Evolutionary conservation across 768 basidiomycete genomes (phyloP).

Genomic region (Auriscalpium vulgare): DNA sequence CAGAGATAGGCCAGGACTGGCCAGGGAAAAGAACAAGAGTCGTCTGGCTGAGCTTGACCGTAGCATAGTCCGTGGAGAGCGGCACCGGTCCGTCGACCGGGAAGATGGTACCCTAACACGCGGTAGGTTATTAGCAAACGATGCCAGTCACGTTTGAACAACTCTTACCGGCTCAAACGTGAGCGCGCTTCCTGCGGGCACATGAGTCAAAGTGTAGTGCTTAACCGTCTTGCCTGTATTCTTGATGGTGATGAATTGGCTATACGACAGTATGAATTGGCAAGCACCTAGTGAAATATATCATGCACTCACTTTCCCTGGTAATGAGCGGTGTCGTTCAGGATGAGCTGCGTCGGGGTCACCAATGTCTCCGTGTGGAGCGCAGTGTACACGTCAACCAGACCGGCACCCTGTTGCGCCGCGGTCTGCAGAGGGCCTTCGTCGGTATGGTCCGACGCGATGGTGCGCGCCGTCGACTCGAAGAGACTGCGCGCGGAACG

Average conservation of each 20-base stretch:
- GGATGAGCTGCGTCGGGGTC: conserved; percentile 44
- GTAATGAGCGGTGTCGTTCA: conserved; percentile 60
- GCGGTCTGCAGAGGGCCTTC: conserved; percentile 43
- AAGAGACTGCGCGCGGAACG: not conserved
- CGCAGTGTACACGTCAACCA: conserved; percentile 43
- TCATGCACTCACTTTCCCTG: conserved; percentile 28
- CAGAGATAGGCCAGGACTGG: conserved; percentile 31
- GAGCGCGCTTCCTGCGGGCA: conserved; percentile 48
- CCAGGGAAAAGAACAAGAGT: conserved; percentile 40
- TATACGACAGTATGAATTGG: conserved; percentile 10
- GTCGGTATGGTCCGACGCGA: conserved; percentile 27
- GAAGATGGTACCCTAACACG: conserved; percentile 31
- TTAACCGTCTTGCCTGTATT: conserved; percentile 40
- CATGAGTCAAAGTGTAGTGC: conserved; percentile 40
- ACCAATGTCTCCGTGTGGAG: conserved; percentile 44
- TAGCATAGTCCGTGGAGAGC: conserved; percentile 36
- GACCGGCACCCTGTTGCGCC: conserved; percentile 46
- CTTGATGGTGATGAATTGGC: conserved; percentile 41
- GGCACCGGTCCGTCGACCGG: conserved; percentile 43
- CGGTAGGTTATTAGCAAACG: not conserved
- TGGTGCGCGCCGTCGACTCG: not conserved
- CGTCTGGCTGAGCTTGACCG: conserved; percentile 36
- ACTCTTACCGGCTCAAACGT: conserved; percentile 34
- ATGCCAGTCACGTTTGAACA: not conserved
- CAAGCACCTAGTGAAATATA: not conserved